phyloP scores from a whole-genome alignment of 2,329 filamentous ascomycete genomes.

The Exophiala sp. region DNA sequence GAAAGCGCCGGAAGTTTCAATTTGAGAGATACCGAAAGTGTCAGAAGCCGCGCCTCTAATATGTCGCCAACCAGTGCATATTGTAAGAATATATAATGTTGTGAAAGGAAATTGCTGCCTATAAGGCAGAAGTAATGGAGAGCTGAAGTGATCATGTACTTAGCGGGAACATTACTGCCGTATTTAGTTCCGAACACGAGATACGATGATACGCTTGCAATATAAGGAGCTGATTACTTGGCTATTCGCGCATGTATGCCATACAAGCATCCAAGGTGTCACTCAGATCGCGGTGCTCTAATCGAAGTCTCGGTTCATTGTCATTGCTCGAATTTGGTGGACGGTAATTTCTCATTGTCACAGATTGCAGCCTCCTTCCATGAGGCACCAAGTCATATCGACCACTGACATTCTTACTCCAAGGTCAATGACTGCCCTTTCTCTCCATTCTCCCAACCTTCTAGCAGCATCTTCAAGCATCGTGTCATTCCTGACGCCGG shows the following conservation, averaged over 20 bases:
- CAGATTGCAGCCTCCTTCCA: constrained; percentile 38
- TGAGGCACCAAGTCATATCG: constrained; percentile 70
- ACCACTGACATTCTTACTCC: constrained; percentile 65
- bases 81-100: no score
- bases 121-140: neutral
- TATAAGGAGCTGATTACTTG: neutral
- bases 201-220: neutral
- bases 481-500: constrained; percentile 48
- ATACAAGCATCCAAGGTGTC: neutral
- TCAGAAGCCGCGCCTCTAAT: no score
- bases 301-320: neutral
- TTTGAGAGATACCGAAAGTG: no score
- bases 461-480: constrained; percentile 59
- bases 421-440: constrained; percentile 63
- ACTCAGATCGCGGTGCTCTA: neutral
- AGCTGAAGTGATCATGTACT: neutral
- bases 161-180: neutral
- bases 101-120: neutral
- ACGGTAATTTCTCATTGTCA: neutral
- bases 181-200: neutral
- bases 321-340: neutral
- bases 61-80: no score
- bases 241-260: neutral
- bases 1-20: no score
- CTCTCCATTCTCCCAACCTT: constrained; percentile 69